Conservation (phyloP, 169 alveolate species). For the Toxoplasma gondii region DNA sequence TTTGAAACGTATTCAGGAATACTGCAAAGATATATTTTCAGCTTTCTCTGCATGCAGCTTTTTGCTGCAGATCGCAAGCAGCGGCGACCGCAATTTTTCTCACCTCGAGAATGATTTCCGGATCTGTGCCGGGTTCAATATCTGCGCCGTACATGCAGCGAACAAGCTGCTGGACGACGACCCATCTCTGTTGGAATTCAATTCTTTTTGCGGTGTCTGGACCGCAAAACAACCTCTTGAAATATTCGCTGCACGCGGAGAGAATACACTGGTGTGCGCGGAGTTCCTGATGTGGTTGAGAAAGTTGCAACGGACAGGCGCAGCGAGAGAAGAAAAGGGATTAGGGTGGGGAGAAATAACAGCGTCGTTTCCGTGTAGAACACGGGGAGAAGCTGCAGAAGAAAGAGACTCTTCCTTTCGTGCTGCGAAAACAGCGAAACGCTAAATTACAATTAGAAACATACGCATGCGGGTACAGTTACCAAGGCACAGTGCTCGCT, state of each 20-base stretch:
- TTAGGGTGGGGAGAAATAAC: not conserved
- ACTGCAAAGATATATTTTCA: too few relatives aligned
- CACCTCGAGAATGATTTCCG: conserved; percentile 57
- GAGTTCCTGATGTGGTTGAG: conserved; percentile 38
- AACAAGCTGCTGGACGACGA: conserved; percentile 55
- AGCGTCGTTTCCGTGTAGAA: not conserved
- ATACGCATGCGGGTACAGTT: too few relatives aligned
- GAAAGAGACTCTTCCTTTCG: too few relatives aligned
- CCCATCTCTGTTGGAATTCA: conserved; percentile 63
- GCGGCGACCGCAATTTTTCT: not conserved
- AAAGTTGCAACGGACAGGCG: not conserved
- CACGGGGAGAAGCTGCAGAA: not conserved
- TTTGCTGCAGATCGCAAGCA: too few relatives aligned
- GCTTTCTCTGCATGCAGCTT: too few relatives aligned
- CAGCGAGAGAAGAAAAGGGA: not conserved
- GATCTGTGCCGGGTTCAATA: conserved; percentile 55
- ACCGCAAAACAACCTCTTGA: conserved; percentile 53
- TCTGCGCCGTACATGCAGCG: conserved; percentile 67
- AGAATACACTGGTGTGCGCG: conserved; percentile 56
- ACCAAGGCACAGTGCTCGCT: too few relatives aligned
- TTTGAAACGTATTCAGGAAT: too few relatives aligned
- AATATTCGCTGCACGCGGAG: conserved; percentile 62
- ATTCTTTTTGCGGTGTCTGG: conserved; percentile 56
- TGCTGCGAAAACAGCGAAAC: too few relatives aligned
- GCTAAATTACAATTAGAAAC: too few relatives aligned